Evolutionary conservation across 2,329 filamentous ascomycete genomes (phyloP).

Genomic region (Karstenula rhodostoma): DNA sequence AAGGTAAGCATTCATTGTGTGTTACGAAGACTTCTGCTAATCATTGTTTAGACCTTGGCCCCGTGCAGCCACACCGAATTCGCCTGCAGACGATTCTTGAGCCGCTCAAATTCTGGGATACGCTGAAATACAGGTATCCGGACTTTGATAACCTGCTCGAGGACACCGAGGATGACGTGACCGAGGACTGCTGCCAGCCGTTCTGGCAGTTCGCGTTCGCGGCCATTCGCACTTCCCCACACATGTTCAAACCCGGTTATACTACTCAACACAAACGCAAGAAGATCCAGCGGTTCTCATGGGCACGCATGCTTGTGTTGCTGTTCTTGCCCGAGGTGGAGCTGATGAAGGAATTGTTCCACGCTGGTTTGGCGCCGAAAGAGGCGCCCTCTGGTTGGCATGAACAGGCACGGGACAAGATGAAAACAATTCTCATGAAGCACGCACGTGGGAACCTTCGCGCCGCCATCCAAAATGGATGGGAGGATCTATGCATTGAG

Average conservation of each 20-base stretch:
- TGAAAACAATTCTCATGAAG: not conserved
- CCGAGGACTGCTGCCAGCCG: not conserved
- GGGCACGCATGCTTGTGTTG: not conserved
- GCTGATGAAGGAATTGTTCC: not conserved
- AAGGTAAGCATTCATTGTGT: not conserved
- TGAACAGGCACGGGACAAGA: not conserved
- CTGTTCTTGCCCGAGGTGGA: not conserved
- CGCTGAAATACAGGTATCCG: not conserved
- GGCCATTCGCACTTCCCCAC: not conserved
- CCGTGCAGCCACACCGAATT: not conserved
- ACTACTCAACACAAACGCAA: not conserved
- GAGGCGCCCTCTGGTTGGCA: not conserved
- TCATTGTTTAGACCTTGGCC: not conserved
- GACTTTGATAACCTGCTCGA: not conserved
- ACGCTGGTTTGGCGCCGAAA: not conserved
- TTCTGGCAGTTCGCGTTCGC: not conserved
- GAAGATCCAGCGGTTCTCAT: not conserved
- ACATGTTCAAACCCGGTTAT: conserved; percentile 3
- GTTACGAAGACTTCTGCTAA: not conserved
- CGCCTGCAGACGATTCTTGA: not conserved
- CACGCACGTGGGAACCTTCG: not conserved
- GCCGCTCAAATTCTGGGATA: conserved; percentile 2
- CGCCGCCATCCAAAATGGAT: not conserved
- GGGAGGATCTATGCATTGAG: not conserved
- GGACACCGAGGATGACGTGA: not conserved